Base-by-base conservation (phyloP, 2,329 filamentous ascomycete genomes). In the Aspergillus japonicus region DNA sequence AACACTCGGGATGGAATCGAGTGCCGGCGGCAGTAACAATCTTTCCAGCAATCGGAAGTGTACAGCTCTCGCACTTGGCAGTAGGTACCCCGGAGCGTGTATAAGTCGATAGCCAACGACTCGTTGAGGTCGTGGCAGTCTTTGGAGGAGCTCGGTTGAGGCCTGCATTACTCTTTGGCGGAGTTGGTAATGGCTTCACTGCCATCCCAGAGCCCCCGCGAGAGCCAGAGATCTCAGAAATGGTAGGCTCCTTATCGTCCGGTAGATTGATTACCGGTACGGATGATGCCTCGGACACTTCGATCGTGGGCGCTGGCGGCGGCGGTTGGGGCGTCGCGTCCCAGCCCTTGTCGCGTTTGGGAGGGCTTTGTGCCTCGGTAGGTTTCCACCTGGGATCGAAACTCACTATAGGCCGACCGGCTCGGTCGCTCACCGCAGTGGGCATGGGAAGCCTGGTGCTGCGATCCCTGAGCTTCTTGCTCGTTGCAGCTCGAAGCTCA, bases 341-440 rank as follows among this genome's bases (percentile, higher is more conserved):
- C 3, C 58, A 64, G 19, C 33, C 59, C 16, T 33, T 58, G 33
- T 65, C 58, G 21, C 60, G 64, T 16, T 65, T 60, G 5, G 65
- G 65, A 51, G 69, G 70, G 8, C 70, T 63, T 60, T 75, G 68
- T 26, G 69, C 63, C 76, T 80, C 80, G 75, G 83, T 81, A 79
- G 84, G 80, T 77, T 88, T 89, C 80, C 91, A 96, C 73, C 89
- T 85, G 71, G 85, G 85, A 78, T 96, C 86, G 83, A 98, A 98
- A 84, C 94, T 98, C 83, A 98, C 94, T 82, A 98, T 98, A 64
- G 94, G 94, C 73, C 94, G 87, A 69, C 92, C 92, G 69, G 90
- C 89, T 72, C 85, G 90, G 79, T 97, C 90, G 80, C 92, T 97
- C 76, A 98, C 93, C 71, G 91, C 89, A 57, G 90, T 91, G 65